Percentiles rank a stretch among this genome's conserved stretches.
Conservation (phyloP, 768 basidiomycete genomes). For the Kwoniella dejecticola region DNA sequence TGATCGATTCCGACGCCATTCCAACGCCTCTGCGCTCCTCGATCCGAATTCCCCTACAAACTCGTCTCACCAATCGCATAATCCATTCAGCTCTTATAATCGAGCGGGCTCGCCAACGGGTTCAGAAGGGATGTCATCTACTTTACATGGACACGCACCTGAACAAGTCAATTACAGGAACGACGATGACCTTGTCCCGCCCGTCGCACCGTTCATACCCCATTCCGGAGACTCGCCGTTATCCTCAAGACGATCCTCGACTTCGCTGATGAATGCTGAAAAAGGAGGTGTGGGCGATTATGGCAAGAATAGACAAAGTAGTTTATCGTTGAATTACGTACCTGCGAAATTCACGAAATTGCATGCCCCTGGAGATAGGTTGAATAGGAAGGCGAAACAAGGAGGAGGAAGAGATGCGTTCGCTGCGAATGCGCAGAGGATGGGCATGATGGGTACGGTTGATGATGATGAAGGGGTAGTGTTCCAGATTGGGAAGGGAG, state of each 20-base stretch:
- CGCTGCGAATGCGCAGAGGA: slow-evolving; percentile 61
- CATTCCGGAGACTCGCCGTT: not conserved
- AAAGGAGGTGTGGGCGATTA: slow-evolving; percentile 1
- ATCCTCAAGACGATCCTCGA: slow-evolving; percentile 25
- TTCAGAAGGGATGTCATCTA: slow-evolving; percentile 15
- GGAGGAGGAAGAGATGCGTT: slow-evolving; percentile 75
- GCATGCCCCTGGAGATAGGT: slow-evolving; percentile 58
- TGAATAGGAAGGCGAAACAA: slow-evolving; percentile 55
- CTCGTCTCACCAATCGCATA: not conserved
- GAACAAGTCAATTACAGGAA: slow-evolving; percentile 14
- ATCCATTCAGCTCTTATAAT: not conserved
- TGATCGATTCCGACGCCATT: slow-evolving; percentile 1
- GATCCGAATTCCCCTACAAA: slow-evolving; percentile 9
- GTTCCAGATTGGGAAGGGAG: slow-evolving; percentile 57
- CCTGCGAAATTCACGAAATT: slow-evolving; percentile 70
- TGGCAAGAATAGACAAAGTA: slow-evolving; percentile 19
- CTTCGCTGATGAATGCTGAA: not conserved
- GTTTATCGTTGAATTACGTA: slow-evolving; percentile 70
- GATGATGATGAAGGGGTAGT: slow-evolving; percentile 60
- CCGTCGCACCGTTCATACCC: slow-evolving; percentile 20
- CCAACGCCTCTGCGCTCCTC: not conserved
- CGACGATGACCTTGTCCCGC: slow-evolving; percentile 23
- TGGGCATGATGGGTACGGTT: slow-evolving; percentile 62
- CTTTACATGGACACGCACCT: slow-evolving; percentile 7
- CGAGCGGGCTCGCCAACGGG: slow-evolving; percentile 6